Evolutionary conservation across 2,329 filamentous ascomycete species (phyloP).

Genomic region (Clarireedia sp.): DNA sequence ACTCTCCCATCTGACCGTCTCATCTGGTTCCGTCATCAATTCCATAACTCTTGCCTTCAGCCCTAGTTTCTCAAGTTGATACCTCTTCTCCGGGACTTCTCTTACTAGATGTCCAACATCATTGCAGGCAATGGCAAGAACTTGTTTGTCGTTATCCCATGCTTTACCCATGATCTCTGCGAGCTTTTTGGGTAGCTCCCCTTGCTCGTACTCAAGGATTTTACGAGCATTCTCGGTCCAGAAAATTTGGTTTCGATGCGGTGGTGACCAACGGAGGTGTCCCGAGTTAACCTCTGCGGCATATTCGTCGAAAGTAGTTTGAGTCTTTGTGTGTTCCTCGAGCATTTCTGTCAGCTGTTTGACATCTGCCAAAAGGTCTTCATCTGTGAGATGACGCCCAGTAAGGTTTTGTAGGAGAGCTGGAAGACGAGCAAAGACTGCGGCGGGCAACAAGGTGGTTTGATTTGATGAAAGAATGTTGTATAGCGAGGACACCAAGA

Average conservation of each 20-base stretch:
- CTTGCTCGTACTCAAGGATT: slow-evolving; percentile 60
- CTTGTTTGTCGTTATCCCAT: slow-evolving; percentile 65
- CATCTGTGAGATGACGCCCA: slow-evolving; percentile 55
- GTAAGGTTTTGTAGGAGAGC: slow-evolving; percentile 54
- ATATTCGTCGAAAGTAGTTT: slow-evolving; percentile 41
- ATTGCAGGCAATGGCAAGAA: slow-evolving; percentile 66
- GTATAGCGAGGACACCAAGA: slow-evolving; percentile 80
- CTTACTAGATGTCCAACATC: slow-evolving; percentile 65
- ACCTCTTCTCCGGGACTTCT: slow-evolving; percentile 60
- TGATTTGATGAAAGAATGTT: slow-evolving; percentile 70
- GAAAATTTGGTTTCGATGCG: slow-evolving; percentile 61
- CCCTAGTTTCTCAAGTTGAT: slow-evolving; percentile 57
- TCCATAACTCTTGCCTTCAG: slow-evolving; percentile 65
- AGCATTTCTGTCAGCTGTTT: slow-evolving; percentile 53
- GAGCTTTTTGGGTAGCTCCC: slow-evolving; percentile 56
- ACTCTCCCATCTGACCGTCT: slow-evolving; percentile 66
- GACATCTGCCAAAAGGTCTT: slow-evolving; percentile 56
- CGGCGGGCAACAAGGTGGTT: slow-evolving; percentile 71
- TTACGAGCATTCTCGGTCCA: slow-evolving; percentile 65
- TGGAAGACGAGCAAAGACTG: slow-evolving; percentile 77
- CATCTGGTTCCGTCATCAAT: slow-evolving; percentile 63
- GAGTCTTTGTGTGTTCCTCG: slow-evolving; percentile 61
- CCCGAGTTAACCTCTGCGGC: slow-evolving; percentile 61
- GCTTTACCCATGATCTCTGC: slow-evolving; percentile 58
- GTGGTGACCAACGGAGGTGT: slow-evolving; percentile 68